phyloP scores from a whole-genome alignment of 331 rosid species.

The Saraca asoca region DNA sequence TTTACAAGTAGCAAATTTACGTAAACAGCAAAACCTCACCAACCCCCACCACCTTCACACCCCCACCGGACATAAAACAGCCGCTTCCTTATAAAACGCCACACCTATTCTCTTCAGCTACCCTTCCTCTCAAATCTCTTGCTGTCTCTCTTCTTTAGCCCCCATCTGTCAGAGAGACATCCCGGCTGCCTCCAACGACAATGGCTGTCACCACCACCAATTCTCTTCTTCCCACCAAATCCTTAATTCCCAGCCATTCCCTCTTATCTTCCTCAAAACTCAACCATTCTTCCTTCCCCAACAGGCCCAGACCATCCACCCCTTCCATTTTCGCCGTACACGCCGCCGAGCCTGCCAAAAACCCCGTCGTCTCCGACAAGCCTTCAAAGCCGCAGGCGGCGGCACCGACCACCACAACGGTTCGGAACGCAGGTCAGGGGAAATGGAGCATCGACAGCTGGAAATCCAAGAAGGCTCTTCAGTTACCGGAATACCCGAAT shows the following conservation, averaged over 20 bases:
- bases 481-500: slow-evolving; percentile 72
- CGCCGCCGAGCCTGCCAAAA: slow-evolving; percentile 87
- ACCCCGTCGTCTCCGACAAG: slow-evolving; percentile 64
- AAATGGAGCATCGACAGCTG: slow-evolving; percentile 69
- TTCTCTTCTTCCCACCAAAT: slow-evolving; percentile 60
- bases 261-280: slow-evolving; percentile 42
- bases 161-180: not conserved
- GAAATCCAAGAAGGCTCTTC: slow-evolving; percentile 75
- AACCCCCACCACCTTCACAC: no score
- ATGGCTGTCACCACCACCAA: slow-evolving; percentile 66
- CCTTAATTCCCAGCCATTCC: slow-evolving; percentile 49
- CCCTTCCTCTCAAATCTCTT: slow-evolving; percentile 32
- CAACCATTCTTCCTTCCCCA: slow-evolving; percentile 40
- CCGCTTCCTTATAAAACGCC: slow-evolving; percentile 50
- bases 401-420: slow-evolving; percentile 16
- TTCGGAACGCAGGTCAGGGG: slow-evolving; percentile 38
- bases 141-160: not conserved
- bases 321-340: slow-evolving; percentile 62
- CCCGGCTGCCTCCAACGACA: not conserved
- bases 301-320: slow-evolving; percentile 35
- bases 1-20: no score
- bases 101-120: slow-evolving; percentile 15
- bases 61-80: no score
- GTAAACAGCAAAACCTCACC: no score
- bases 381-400: slow-evolving; percentile 35